Base-by-base conservation (phyloP, 352 stramenopile genomes). In the Globisporangium echinulatum region DNA sequence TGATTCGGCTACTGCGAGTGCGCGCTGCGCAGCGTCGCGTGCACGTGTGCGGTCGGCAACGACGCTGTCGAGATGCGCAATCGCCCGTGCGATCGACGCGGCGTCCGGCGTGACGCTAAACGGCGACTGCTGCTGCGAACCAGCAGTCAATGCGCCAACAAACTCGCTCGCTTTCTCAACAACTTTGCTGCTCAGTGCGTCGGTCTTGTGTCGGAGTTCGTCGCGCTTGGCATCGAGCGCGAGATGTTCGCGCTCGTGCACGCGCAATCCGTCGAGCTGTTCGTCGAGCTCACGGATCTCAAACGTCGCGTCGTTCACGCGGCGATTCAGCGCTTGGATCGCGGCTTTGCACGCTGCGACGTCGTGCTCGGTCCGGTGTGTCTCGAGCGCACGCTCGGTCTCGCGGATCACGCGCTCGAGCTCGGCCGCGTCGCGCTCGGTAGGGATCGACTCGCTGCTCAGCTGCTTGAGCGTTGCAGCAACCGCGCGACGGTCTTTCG, bases 241-340 rank as follows among this genome's bases (percentile, higher is more conserved):
- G 4, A 81, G 62, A 33, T 86, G 64, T 14, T 88, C 69, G n/a
- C 54, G 43, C 46, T 88, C 78, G 43, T 82, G 71, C 1, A 54
- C 15, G 13, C 79, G 76, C 17, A 94, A 58, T n/a, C 82, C 53
- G 5, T 65, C 68, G n/a, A 96, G 62, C 52, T 88, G 70, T 19
- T 72, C 52, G 11, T 81, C 67, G 37, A 96, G 63, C 36, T 69
- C 47, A 0, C 64, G 67, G 38, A 85, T 68, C 19, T 81, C 70
- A 51, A 64, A 77, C 19, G 70, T 83, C 4, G 70, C 64, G 40
- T 76, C 67, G 59, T 68, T 62, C 8, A 91, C 70, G 19, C 75
- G 56, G 15, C 71, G 70, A 52, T 77, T 76, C 2, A 81, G 61
- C 14, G 44, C 54, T 52, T 82, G 61, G 11, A 90, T 83, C 6